Evolutionary conservation across 2,329 filamentous ascomycete genomes (phyloP).

Genomic region (Xylariomycetidae sp.): DNA sequence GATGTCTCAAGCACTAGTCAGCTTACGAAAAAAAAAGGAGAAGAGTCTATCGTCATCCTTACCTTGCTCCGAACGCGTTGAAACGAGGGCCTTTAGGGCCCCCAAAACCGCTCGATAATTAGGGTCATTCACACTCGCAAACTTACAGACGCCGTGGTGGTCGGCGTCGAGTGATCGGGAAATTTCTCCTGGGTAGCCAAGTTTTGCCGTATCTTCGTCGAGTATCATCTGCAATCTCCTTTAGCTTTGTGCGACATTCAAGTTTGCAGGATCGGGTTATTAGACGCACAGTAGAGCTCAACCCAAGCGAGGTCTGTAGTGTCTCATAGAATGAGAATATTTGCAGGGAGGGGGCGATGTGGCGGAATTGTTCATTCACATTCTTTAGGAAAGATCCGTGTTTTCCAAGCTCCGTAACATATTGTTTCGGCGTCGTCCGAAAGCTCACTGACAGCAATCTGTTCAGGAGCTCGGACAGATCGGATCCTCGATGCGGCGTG

Average conservation of each 20-base stretch:
- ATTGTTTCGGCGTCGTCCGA: constrained; percentile 5
- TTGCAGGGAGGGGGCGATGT: constrained; percentile 5
- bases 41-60: not conserved
- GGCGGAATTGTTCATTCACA: constrained; percentile 10
- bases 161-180: constrained; percentile 6
- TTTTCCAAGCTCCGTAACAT: constrained; percentile 5
- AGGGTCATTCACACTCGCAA: constrained; percentile 3
- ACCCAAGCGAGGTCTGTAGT: constrained; percentile 5
- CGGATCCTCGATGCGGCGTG: constrained; percentile 7
- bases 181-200: constrained; percentile 7
- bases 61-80: constrained; percentile 1
- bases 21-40: not conserved
- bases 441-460: constrained; percentile 6
- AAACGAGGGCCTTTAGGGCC: constrained; percentile 3
- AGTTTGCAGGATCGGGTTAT: not conserved
- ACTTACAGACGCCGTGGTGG: constrained; percentile 8
- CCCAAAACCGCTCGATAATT: constrained; percentile 7
- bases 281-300: constrained; percentile 3
- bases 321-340: constrained; percentile 12
- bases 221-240: constrained; percentile 5
- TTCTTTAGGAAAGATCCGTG: constrained; percentile 3
- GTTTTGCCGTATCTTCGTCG: constrained; percentile 5
- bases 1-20: not conserved
- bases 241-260: not conserved
- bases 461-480: constrained; percentile 4